A percentile compares a stretch with the other conserved stretches of the same genome.
phyloP scores from a whole-genome alignment of 352 stramenopile genomes.

The Phytopythium vexans region DNA sequence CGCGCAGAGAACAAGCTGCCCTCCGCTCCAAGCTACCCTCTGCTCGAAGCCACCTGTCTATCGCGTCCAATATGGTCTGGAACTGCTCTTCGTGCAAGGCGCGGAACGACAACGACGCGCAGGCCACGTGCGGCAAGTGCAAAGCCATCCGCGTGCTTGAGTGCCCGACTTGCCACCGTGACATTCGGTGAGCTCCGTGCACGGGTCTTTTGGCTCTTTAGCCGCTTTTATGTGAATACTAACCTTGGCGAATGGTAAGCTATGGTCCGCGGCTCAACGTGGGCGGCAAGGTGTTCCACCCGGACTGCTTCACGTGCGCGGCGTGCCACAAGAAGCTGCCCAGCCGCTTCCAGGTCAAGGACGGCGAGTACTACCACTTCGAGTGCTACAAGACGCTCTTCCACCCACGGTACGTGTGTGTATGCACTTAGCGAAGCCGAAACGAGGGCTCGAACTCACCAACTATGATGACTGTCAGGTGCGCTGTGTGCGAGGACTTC shows the following conservation, averaged over 20 bases:
- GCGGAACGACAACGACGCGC: constrained; percentile 30
- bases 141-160: constrained; percentile 33
- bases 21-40: too few relatives aligned
- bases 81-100: constrained; percentile 44
- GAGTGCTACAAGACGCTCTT: constrained; percentile 68
- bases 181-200: constrained; percentile 26
- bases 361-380: constrained; percentile 62
- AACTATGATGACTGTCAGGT: constrained; percentile 23
- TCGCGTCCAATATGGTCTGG: constrained; percentile 24
- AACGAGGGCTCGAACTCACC: too few relatives aligned
- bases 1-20: constrained; percentile 4
- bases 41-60: too few relatives aligned
- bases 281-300: constrained; percentile 38
- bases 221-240: constrained; percentile 6
- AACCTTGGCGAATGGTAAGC: constrained; percentile 8
- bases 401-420: constrained; percentile 37
- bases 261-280: constrained; percentile 33
- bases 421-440: too few relatives aligned
- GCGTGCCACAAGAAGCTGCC: constrained; percentile 35
- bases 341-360: constrained; percentile 47
- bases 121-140: constrained; percentile 36
- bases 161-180: constrained; percentile 31
- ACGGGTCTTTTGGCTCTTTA: constrained; percentile 1
- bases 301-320: constrained; percentile 45
- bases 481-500: constrained; percentile 56